phyloP scores from a whole-genome alignment of 129 eudicot species.

The Flaveria ramosissima region DNA sequence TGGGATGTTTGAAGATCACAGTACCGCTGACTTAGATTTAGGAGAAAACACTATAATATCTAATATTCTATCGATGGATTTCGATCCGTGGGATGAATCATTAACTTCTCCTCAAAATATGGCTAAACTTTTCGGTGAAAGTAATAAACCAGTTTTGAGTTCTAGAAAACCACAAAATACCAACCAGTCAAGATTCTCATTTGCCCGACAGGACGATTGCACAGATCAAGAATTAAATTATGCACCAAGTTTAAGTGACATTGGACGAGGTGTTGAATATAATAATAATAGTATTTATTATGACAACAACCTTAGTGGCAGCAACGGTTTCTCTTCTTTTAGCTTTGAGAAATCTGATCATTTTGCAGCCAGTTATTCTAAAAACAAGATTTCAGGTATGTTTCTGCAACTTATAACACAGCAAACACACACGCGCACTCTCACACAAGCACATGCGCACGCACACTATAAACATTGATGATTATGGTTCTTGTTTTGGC shows the following conservation, averaged over 20 bases:
- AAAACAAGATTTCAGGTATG: constrained; percentile 62
- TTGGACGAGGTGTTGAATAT: constrained; percentile 32
- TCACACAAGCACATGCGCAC: not conserved
- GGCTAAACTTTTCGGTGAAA: constrained; percentile 62
- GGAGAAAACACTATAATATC: constrained; percentile 92
- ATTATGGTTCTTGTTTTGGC: constrained; percentile 14
- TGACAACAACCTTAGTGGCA: constrained; percentile 37
- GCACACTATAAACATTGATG: not conserved
- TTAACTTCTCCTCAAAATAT: constrained; percentile 75
- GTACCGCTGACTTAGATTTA: constrained; percentile 38
- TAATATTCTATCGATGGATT: constrained; percentile 81
- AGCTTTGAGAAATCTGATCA: constrained; percentile 48
- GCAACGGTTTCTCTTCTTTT: constrained; percentile 58
- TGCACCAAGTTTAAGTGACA: constrained; percentile 37
- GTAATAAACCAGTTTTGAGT: constrained; percentile 54
- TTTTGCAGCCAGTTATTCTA: constrained; percentile 45
- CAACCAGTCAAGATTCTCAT: constrained; percentile 88
- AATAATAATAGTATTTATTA: constrained; percentile 38
- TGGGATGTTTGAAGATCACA: constrained; percentile 40
- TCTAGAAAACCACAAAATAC: constrained; percentile 59
- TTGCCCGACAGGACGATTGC: constrained; percentile 82
- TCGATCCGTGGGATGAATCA: constrained; percentile 84
- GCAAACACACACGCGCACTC: too few relatives aligned
- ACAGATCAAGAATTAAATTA: constrained; percentile 44
- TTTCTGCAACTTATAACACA: not conserved